These are phyloP conservation scores for Pseudozyma flocculosa DNA, from an alignment of 1,284 basidiomycete species.

Conservation along the genomic window DNA sequence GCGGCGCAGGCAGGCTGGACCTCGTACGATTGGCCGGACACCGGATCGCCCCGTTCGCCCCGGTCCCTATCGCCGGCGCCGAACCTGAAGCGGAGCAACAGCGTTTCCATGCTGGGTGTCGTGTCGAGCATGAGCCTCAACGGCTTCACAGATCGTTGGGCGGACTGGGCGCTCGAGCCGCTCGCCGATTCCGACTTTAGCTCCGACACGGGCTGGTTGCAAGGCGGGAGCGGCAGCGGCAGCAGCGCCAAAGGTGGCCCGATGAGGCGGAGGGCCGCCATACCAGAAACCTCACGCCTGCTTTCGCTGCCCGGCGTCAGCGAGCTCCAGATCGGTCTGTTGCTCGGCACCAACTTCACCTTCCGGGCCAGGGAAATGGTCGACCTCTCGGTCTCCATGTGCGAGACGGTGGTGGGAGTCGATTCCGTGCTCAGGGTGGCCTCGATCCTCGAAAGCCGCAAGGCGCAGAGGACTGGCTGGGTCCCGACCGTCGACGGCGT, in stretches of 20 bases:
- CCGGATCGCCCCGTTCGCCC: slow-evolving; percentile 14
- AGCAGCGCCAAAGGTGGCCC: not conserved
- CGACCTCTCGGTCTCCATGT: slow-evolving; percentile 22
- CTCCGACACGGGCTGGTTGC: slow-evolving; percentile 41
- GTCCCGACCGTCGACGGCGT: slow-evolving; percentile 4
- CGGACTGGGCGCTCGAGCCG: slow-evolving; percentile 48
- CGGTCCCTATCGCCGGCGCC: slow-evolving; percentile 8
- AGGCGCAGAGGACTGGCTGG: slow-evolving; percentile 16
- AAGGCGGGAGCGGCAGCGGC: not conserved
- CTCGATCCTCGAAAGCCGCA: slow-evolving; percentile 24
- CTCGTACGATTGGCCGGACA: slow-evolving; percentile 8
- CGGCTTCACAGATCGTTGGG: slow-evolving; percentile 45
- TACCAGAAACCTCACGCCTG: slow-evolving; percentile 23
- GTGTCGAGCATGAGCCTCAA: slow-evolving; percentile 20
- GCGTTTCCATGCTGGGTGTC: slow-evolving; percentile 16
- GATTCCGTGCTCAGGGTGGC: slow-evolving; percentile 32
- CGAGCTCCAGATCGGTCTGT: slow-evolving; percentile 26
- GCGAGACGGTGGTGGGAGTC: slow-evolving; percentile 26
- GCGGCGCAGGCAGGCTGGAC: not conserved
- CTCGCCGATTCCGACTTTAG: slow-evolving; percentile 32
- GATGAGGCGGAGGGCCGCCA: not conserved
- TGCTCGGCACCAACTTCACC: slow-evolving; percentile 27
- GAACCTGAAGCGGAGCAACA: slow-evolving; percentile 19
- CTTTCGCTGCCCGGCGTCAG: slow-evolving; percentile 26
- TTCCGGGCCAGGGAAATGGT: slow-evolving; percentile 28